Percentiles rank a stretch among this genome's conserved stretches.
These are phyloP conservation scores for Dispira simplex DNA, from an alignment of 192 early-diverging fungal species.

Conservation along the genomic window DNA sequence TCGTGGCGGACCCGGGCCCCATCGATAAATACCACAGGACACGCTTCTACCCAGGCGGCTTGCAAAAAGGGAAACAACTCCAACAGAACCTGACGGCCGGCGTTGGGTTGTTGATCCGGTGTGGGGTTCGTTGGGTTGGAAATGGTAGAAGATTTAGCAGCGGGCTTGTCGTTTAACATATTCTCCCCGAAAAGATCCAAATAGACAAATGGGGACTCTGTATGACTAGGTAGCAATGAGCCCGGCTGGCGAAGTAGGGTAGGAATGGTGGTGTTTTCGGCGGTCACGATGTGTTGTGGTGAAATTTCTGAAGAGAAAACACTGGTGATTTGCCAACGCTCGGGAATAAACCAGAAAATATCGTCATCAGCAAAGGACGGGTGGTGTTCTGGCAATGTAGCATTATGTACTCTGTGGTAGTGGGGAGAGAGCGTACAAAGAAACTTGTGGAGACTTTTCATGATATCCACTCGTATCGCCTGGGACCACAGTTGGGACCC, in stretches of 20 bases:
- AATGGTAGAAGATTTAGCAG: slow-evolving; percentile 8
- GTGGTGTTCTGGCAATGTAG: background rate
- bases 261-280: background rate
- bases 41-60: slow-evolving; percentile 63
- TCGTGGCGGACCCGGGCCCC: slow-evolving; percentile 26
- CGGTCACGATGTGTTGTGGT: background rate
- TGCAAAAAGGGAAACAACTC: slow-evolving; percentile 49
- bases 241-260: background rate
- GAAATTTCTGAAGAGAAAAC: background rate
- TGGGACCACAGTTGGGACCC: slow-evolving; percentile 2
- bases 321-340: background rate
- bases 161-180: slow-evolving; percentile 5
- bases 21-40: slow-evolving; percentile 44
- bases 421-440: background rate
- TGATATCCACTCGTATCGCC: background rate
- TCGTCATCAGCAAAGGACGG: background rate
- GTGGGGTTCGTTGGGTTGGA: slow-evolving; percentile 13
- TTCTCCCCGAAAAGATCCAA: slow-evolving; percentile 15
- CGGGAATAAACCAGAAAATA: slow-evolving; percentile 4
- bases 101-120: slow-evolving; percentile 11
- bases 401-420: no score
- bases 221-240: background rate
- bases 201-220: slow-evolving; percentile 1
- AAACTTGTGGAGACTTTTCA: background rate
- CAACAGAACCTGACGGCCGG: slow-evolving; percentile 27